Base-by-base conservation (phyloP, 129 eudicot species). In the Smallanthus sonchifolius region DNA sequence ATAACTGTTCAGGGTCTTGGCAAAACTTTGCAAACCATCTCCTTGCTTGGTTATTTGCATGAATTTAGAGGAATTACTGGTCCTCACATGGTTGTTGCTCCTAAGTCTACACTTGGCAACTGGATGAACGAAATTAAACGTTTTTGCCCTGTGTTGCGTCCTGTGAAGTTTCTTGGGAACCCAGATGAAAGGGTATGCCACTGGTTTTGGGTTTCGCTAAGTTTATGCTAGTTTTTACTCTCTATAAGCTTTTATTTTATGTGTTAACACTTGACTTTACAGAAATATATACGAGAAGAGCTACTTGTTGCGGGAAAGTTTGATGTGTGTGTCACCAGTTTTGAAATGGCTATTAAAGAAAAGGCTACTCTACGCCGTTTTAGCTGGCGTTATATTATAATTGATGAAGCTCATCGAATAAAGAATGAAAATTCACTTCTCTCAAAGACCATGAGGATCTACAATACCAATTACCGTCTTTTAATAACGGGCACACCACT, bases 41-140 rank as follows among this genome's bases (percentile, higher is more conserved):
- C 99, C 19, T 87, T 95, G 80, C 82, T 95, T 81, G 99, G 99
- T 38, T 95, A 95, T 83, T 80, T 95, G 67, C 96, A 95, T 38
- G 99, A 95, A 51, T 95, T 88, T 69, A 85, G 94, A 91, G 97
- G 97, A 73, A 95, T 95, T 70, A 91, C 91, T 51, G 99, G 99
- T 55, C 99, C 99, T 38, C 99, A 95, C 84, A 95, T 95, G 99
- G 99, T 95, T 78, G 99, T 95, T 87, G 96, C 99, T 70, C 99
- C 99, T 10, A 95, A 95, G 59, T 95, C 99, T 42, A 95, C 99
- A 43, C 99, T 95, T 74, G 99, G 99, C 3, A 95, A 95, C 77
- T 95, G 99, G 99, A 95, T 95, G 99, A 95, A 95, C 77, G 99
- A 95, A 78, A 95, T 95, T 19, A 85, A 87, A 71, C 95, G 97